Percentiles rank a stretch among this genome's conserved stretches.
phyloP scores from a whole-genome alignment of 352 stramenopile genomes.

The Pythium guiyangense region DNA sequence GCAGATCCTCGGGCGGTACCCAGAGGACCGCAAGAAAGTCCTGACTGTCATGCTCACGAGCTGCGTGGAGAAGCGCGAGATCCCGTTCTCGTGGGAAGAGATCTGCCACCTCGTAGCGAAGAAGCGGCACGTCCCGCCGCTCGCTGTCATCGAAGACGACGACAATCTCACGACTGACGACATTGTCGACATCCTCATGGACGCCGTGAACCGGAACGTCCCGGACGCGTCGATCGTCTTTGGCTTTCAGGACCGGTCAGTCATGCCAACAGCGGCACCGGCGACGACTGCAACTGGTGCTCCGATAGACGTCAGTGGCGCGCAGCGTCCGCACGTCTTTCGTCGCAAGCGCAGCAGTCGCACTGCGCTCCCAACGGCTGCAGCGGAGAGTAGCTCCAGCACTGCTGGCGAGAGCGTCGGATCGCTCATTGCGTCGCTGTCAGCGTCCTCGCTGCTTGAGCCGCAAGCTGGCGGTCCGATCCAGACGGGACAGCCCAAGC shows the following conservation, averaged over 20 bases:
- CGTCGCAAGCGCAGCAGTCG: slow-evolving; percentile 1
- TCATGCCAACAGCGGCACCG: no score
- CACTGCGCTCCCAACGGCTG: background rate
- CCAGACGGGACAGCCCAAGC: background rate
- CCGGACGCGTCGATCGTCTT: slow-evolving; percentile 4
- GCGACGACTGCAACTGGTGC: background rate
- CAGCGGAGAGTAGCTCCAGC: background rate
- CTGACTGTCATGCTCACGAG: slow-evolving; percentile 17
- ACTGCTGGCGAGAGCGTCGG: background rate
- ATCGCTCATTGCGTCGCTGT: no score
- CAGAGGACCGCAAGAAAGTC: slow-evolving; percentile 10
- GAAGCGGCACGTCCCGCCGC: background rate
- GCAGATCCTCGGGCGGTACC: slow-evolving; percentile 10
- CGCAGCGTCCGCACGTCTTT: background rate
- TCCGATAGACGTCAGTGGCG: background rate
- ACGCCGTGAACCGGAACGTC: slow-evolving; percentile 2
- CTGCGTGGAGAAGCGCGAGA: slow-evolving; percentile 15
- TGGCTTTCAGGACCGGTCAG: slow-evolving; percentile 4
- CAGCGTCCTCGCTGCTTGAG: background rate
- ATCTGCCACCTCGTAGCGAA: slow-evolving; percentile 1
- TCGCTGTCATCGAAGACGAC: slow-evolving; percentile 2
- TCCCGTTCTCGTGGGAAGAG: slow-evolving; percentile 9
- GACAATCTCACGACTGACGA: slow-evolving; percentile 7
- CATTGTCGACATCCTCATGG: slow-evolving; percentile 2
- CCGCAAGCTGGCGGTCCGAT: background rate